Evolutionary conservation across 352 stramenopile species (phyloP).

Genomic region (Hyphochytrium catenoides): DNA sequence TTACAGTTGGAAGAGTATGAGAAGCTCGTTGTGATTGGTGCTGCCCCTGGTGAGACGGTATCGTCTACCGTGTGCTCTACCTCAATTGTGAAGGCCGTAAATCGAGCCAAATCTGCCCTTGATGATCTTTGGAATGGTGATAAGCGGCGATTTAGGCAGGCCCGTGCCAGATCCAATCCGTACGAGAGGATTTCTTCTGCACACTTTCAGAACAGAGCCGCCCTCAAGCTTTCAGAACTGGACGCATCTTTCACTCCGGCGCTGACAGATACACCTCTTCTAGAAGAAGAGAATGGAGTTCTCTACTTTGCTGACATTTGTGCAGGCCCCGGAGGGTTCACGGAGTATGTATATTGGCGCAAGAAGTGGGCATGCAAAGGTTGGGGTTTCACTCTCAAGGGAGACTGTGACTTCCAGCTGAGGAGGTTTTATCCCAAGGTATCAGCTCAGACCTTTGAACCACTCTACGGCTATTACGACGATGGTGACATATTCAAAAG

Average conservation of each 20-base stretch:
- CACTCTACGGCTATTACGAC: neutral
- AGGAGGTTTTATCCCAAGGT: neutral
- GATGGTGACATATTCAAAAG: conserved; percentile 1
- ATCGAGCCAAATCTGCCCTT: neutral
- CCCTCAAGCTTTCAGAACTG: neutral
- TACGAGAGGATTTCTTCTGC: neutral
- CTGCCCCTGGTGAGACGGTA: neutral
- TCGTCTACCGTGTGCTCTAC: neutral
- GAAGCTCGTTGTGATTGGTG: too few relatives aligned
- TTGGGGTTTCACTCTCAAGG: conserved; percentile 1
- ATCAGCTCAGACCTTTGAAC: neutral
- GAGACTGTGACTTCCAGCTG: neutral
- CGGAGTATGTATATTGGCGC: neutral
- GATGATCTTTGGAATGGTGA: neutral
- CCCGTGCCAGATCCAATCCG: neutral
- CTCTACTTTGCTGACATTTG: conserved; percentile 1
- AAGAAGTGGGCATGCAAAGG: conserved; percentile 1
- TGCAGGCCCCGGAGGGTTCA: neutral
- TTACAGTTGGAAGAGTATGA: too few relatives aligned
- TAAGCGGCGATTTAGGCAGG: neutral
- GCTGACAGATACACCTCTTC: neutral
- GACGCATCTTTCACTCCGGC: neutral
- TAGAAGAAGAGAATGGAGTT: neutral
- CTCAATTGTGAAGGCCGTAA: neutral
- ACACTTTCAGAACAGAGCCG: conserved; percentile 1